Evolutionary conservation across 441 rosid species (phyloP), one percentile per base, ranked within the genome.

Genomic region (Erodium texanum): DNA sequence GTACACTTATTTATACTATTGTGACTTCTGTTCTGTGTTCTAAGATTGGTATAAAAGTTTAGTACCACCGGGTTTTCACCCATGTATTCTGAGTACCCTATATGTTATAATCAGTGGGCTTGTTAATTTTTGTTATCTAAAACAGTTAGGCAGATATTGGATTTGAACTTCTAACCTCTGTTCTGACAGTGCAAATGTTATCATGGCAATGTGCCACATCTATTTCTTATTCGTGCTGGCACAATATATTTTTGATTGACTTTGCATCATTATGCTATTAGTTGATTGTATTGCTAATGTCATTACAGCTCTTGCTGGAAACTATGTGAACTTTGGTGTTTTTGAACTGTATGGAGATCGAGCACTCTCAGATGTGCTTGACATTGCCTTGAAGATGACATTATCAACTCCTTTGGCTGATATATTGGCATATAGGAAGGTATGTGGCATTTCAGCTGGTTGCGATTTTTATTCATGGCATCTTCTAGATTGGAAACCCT

Each of bases 331-430:
- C 81, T 96, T 96, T 69, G 98, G 99, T 32, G 99, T 96, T 64
- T 93, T 96, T 78, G 99, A 93, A 80, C 86, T 96, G 22, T 96
- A 96, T 74, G 99, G 99, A 16, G 99, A 96, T 80, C 88, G 88
- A 78, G 99, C 99, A 52, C 97, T 96, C 54, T 80, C 96, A 23
- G 96, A 93, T 83, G 99, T 90, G 69, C 96, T 96, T 77, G 97
- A 96, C 74, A 82, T 93, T 68, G 84, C 95, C 67, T 74, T 96
- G 71, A 93, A 93, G 89, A 82, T 93, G 99, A 82, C 86, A 24
- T 74, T 96, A 9, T 86, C 99, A 72, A 84, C 93, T 81, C 99
- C 99, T 72, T 74, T 90, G 78, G 85, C 99, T 71, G 99, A 96
- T 82, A 84, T 83, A 69, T 82, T 93, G 79, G 96, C 97, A 69